phyloP scores from a whole-genome alignment of 768 basidiomycete species.

The Mycena filopes region DNA sequence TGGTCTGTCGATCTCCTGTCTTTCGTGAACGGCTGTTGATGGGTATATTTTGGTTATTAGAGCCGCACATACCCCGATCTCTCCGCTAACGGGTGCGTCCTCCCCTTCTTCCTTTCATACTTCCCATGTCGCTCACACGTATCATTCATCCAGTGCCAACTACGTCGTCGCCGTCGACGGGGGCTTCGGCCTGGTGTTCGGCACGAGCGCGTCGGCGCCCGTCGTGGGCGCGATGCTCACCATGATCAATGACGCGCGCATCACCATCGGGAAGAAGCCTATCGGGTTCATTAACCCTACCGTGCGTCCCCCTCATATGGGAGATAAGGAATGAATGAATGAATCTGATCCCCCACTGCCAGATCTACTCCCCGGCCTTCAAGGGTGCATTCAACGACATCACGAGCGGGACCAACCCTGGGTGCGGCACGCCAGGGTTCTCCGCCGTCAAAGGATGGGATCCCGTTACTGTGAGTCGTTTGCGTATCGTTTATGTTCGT shows the following conservation, averaged over 20 bases:
- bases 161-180: constrained; percentile 57
- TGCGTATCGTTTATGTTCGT: too few relatives aligned
- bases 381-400: constrained; percentile 60
- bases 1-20: constrained; percentile 35
- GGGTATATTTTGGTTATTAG: constrained; percentile 34
- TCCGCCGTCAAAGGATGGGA: constrained; percentile 49
- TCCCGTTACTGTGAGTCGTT: too few relatives aligned
- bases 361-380: constrained; percentile 59
- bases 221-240: constrained; percentile 61
- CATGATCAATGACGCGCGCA: constrained; percentile 63
- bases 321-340: too few relatives aligned
- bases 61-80: constrained; percentile 63
- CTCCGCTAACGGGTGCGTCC: constrained; percentile 52
- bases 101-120: not conserved
- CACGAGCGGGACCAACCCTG: constrained; percentile 54
- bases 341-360: not conserved
- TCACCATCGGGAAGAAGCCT: constrained; percentile 51
- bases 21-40: constrained; percentile 3
- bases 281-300: constrained; percentile 62
- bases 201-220: constrained; percentile 61
- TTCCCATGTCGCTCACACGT: constrained; percentile 2
- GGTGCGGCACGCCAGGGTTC: constrained; percentile 52
- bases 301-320: constrained; percentile 9
- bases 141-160: constrained; percentile 43
- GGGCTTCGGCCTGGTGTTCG: constrained; percentile 51